phyloP scores from a whole-genome alignment of 2,329 filamentous ascomycete species.

The Penicillium occitanis region DNA sequence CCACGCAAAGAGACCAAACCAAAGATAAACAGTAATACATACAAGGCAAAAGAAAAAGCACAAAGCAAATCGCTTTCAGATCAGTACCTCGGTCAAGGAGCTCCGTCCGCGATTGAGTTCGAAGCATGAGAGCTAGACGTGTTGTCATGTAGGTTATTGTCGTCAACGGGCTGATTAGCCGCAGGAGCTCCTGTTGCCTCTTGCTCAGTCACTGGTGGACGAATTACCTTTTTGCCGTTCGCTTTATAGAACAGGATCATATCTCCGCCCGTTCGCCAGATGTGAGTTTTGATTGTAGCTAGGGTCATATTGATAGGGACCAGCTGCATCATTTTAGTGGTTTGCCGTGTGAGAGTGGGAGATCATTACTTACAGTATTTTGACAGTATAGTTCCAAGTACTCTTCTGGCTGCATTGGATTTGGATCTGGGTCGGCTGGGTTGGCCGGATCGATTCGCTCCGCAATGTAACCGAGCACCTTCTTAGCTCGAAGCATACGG shows the following conservation, averaged over 20 bases:
- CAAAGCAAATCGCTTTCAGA: not conserved
- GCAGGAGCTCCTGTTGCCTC: not conserved
- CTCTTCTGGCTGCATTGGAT: conserved; percentile 75
- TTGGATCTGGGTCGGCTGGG: conserved; percentile 58
- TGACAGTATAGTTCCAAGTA: conserved; percentile 96
- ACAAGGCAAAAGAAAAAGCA: not conserved
- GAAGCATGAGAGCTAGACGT: conserved; percentile 8
- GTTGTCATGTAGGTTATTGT: conserved; percentile 11
- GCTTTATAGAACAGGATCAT: conserved; percentile 87
- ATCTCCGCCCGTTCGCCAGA: conserved; percentile 95
- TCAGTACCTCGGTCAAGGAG: not conserved
- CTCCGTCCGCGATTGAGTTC: conserved; percentile 10
- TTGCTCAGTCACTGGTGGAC: conserved; percentile 24
- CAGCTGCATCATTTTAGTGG: conserved; percentile 28
- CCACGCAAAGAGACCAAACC: not conserved
- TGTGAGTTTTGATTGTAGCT: conserved; percentile 84
- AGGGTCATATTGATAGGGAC: conserved; percentile 83
- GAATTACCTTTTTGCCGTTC: conserved; percentile 71
- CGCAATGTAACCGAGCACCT: conserved; percentile 87
- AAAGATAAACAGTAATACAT: conserved; percentile 1
- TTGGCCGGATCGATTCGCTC: conserved; percentile 78
- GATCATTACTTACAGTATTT: conserved; percentile 65
- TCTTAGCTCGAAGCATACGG: conserved; percentile 91
- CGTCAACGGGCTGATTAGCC: not conserved
- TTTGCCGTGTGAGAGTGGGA: conserved; percentile 14